phyloP scores from a whole-genome alignment of 2,329 filamentous ascomycete species.

The Apiospora saccharicola region DNA sequence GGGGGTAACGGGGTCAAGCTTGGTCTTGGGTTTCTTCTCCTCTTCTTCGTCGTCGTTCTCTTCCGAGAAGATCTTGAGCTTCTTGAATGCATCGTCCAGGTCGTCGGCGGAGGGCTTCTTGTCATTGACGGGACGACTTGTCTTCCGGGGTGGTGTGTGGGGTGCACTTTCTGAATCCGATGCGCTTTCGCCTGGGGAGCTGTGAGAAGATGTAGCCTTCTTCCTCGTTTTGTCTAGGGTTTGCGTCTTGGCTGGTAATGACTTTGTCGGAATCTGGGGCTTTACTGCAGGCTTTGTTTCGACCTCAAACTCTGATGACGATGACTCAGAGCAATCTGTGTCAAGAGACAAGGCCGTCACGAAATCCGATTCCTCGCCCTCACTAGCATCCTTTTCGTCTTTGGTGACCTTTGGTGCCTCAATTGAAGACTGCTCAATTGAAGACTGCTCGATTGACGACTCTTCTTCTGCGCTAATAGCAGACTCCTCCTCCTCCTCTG shows the following conservation, averaged over 20 bases:
- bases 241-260: conserved; percentile 24
- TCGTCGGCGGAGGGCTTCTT: conserved; percentile 31
- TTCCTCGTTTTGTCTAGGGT: conserved; percentile 22
- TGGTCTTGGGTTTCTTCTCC: conserved; percentile 27
- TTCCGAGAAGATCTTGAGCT: conserved; percentile 41
- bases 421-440: background rate
- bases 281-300: conserved; percentile 31
- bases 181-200: background rate
- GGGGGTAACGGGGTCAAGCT: conserved; percentile 37
- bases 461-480: background rate
- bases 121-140: background rate
- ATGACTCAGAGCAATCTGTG: conserved; percentile 3
- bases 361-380: conserved; percentile 37
- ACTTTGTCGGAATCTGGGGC: conserved; percentile 34
- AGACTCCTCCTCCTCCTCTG: conserved; percentile 22
- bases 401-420: conserved; percentile 23
- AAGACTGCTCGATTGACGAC: background rate
- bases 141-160: conserved; percentile 19
- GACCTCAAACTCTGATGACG: background rate
- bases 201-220: conserved; percentile 22
- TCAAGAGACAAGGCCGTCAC: conserved; percentile 28
- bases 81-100: conserved; percentile 41
- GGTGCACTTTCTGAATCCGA: conserved; percentile 19
- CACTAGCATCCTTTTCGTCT: conserved; percentile 27
- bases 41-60: conserved; percentile 28